Evolutionary conservation across 2,329 filamentous ascomycete species (phyloP), one percentile per base, ranked within the genome.

Genomic region (Taxawa tesnikishii): DNA sequence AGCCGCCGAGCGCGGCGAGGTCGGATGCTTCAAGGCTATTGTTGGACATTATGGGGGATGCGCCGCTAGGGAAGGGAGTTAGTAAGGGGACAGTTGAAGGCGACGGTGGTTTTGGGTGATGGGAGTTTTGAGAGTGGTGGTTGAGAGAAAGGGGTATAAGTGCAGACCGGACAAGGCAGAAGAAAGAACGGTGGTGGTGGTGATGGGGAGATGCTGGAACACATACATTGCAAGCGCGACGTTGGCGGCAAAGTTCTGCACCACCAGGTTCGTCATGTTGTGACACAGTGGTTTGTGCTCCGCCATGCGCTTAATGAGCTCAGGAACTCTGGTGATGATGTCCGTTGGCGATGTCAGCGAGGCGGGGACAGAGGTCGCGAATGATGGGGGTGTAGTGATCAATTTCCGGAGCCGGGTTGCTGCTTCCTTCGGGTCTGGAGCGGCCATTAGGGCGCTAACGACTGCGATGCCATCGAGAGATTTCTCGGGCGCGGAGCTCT

Each of bases 181-280:
- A n/a, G n/a, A n/a, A n/a, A n/a, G n/a, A n/a, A n/a, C n/a, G n/a
- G n/a, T n/a, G n/a, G n/a, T n/a, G n/a, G n/a, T n/a, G n/a, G n/a
- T n/a, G n/a, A n/a, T n/a, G n/a, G n/a, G n/a, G n/a, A n/a, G n/a
- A n/a, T n/a, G n/a, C n/a, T n/a, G n/a, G n/a, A n/a, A n/a, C n/a
- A n/a, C n/a, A n/a, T n/a, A n/a, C 32, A 92, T 68, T 19, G 79
- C 74, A 11, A 94, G 68, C 24, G 83, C 84, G 3, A 94, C 79
- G 49, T 93, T 94, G 32, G 90, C 88, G 11, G 87, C 83, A 48
- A 96, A 82, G 59, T 94, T 94, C 49, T 94, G 85, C 14, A 94
- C 88, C 0, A 96, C 88, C 32, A 87, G 68, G 53, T 96, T 96
- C 32, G 90, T 96, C 83, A 96, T 96, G 59, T 94, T 94, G 59